Conservation (phyloP, 2,329 filamentous ascomycete species). For the Cladophialophora carrionii region DNA sequence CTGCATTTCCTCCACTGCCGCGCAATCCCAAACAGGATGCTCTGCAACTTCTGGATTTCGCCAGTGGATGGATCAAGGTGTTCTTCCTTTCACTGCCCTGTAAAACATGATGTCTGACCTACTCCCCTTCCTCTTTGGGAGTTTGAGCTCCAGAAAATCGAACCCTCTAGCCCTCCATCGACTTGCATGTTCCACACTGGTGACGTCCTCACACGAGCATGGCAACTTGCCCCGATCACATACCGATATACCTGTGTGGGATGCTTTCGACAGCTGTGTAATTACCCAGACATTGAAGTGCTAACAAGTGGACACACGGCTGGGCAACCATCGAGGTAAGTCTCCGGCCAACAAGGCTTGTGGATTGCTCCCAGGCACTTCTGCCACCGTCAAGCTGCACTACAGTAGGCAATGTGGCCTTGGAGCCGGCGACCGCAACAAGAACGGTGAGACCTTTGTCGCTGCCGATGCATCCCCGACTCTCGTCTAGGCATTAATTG, state of each 20-base stretch:
- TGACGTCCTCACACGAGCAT: neutral
- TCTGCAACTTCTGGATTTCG: neutral
- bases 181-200: neutral
- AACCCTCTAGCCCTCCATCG: neutral
- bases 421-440: neutral
- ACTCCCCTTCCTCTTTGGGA: neutral
- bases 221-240: neutral
- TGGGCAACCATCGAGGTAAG: neutral
- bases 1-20: neutral
- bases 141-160: neutral
- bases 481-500: neutral
- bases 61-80: constrained; percentile 2
- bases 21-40: neutral
- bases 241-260: neutral
- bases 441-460: neutral
- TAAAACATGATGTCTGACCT: neutral
- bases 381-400: neutral
- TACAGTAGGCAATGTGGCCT: neutral
- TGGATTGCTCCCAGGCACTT: neutral
- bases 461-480: neutral
- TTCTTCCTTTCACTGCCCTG: neutral
- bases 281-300: neutral
- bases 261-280: neutral
- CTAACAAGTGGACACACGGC: neutral
- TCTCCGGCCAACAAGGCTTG: neutral